These are phyloP conservation scores for Nannochloris sp. DNA, from an alignment of 139 green algal genomes.

Conservation along the genomic window DNA sequence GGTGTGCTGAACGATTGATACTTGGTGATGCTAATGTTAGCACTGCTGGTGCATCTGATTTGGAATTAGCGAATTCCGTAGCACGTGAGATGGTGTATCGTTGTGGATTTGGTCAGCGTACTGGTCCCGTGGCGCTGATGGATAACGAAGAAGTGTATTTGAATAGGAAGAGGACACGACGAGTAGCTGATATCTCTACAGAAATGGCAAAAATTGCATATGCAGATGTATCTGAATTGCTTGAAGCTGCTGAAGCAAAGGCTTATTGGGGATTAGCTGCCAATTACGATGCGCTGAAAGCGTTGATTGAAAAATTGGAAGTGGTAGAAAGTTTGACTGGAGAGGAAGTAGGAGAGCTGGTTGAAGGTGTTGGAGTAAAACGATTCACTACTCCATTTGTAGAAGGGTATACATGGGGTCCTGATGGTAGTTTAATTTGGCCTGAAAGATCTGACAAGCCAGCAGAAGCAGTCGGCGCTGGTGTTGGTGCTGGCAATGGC, in stretches of 20 bases:
- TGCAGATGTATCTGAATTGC: constrained; percentile 43
- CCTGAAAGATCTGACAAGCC: constrained; percentile 8
- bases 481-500: background rate
- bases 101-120: constrained; percentile 57
- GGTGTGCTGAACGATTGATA: constrained; percentile 69
- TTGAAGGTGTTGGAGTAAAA: constrained; percentile 21
- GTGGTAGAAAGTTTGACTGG: constrained; percentile 35
- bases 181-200: constrained; percentile 41
- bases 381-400: constrained; percentile 14
- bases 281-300: constrained; percentile 65
- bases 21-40: constrained; percentile 68
- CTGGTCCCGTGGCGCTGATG: constrained; percentile 71
- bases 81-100: constrained; percentile 82
- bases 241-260: constrained; percentile 84
- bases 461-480: background rate
- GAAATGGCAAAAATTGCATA: constrained; percentile 42
- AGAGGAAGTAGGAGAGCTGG: constrained; percentile 39
- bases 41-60: constrained; percentile 37
- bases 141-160: constrained; percentile 45
- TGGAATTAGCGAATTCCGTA: constrained; percentile 61
- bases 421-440: constrained; percentile 28
- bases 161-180: background rate
- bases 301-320: constrained; percentile 33
- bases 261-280: constrained; percentile 72
- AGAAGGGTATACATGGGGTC: constrained; percentile 38